These are phyloP conservation scores for Xylaria scruposa DNA, from an alignment of 495 filamentous ascomycete species.

Conservation along the genomic window DNA sequence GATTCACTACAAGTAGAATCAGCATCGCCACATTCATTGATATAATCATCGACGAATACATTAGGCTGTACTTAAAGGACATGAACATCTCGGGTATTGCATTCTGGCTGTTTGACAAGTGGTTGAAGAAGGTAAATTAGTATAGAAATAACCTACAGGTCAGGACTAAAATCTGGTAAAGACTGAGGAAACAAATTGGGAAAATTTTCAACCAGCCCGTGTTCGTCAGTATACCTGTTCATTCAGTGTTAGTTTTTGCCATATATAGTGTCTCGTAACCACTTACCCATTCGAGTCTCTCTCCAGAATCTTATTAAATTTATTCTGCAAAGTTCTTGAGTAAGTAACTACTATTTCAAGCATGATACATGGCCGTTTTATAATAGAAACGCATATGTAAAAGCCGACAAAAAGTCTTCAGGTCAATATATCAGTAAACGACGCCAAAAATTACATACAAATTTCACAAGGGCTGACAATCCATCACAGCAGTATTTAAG, in stretches of 20 bases:
- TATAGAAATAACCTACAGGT: background rate
- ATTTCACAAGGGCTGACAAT: background rate
- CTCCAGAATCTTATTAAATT: background rate
- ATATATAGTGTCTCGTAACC: background rate
- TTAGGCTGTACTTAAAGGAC: background rate
- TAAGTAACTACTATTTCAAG: background rate
- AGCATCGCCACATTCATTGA: background rate
- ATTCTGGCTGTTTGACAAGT: background rate
- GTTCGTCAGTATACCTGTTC: background rate
- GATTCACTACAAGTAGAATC: background rate
- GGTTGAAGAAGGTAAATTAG: background rate
- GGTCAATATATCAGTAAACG: no score
- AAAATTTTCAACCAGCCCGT: background rate
- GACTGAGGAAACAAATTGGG: background rate
- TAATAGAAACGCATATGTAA: background rate
- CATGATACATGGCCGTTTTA: background rate
- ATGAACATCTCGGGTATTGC: background rate
- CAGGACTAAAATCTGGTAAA: background rate
- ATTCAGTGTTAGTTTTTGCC: background rate
- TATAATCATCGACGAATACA: background rate
- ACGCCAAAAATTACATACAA: background rate
- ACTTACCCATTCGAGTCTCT: background rate
- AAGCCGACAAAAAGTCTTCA: background rate
- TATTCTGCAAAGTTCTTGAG: background rate
- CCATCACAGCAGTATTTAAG: background rate